phyloP scores from a whole-genome alignment of 768 basidiomycete genomes.

The Hebeloma cylindrosporum region DNA sequence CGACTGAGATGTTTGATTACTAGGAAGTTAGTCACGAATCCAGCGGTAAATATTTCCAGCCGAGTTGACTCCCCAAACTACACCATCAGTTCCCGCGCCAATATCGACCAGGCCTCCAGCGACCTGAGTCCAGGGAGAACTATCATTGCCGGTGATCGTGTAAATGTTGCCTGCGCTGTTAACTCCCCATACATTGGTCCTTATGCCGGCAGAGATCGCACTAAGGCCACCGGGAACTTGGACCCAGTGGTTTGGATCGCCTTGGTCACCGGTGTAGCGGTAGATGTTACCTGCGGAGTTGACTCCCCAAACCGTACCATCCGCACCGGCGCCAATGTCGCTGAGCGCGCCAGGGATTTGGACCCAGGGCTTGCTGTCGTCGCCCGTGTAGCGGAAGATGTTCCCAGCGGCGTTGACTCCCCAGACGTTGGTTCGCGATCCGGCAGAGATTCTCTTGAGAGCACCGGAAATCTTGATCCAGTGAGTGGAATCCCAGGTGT shows the following conservation, averaged over 20 bases:
- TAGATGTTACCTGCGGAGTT: constrained; percentile 5
- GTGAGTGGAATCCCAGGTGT: constrained; percentile 9
- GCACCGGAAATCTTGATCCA: constrained; percentile 6
- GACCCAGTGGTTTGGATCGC: constrained; percentile 11
- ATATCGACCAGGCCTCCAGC: constrained; percentile 9
- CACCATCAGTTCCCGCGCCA: constrained; percentile 10
- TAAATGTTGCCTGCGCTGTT: constrained; percentile 6
- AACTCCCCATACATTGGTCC: constrained; percentile 13
- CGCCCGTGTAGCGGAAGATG: constrained; percentile 7
- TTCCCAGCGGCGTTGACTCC: constrained; percentile 4
- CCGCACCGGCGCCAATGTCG: constrained; percentile 10
- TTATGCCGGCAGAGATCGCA: constrained; percentile 9
- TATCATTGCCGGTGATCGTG: constrained; percentile 9
- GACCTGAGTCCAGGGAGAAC: constrained; percentile 6
- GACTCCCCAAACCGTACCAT: constrained; percentile 10
- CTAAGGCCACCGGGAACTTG: constrained; percentile 4
- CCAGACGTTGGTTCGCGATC: constrained; percentile 12
- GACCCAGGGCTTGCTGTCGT: constrained; percentile 10
- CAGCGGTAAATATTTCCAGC: constrained; percentile 6
- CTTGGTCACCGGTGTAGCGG: constrained; percentile 11
- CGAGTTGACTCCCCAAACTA: constrained; percentile 11
- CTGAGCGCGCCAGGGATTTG: constrained; percentile 6
- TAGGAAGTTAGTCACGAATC: constrained; percentile 6
- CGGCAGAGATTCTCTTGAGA: constrained; percentile 8
- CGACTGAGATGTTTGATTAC: too few relatives aligned